Base-by-base conservation (phyloP, 176 grass and related monocot genomes). In the Cymbopogon citratus region DNA sequence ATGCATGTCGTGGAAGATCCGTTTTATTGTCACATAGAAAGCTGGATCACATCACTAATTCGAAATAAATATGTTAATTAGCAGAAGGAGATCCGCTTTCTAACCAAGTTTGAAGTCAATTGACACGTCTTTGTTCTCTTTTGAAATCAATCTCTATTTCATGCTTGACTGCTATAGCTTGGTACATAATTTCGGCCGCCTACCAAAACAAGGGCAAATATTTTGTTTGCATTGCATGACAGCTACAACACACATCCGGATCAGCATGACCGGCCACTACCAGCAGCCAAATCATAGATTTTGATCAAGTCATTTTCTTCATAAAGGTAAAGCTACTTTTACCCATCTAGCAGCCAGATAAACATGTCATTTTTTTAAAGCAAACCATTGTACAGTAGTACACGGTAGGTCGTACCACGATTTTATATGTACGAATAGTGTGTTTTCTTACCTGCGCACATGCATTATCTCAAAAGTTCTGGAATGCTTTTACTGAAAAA, bases 151-250 rank as follows among this genome's bases (percentile, higher is more conserved):
- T 40, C 48, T 7, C 15, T 71, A 59, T 29, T 15, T 13, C 5
- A 67, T 18, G 10, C 6, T 40, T 19, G 35, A 1, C 27, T n/a
- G n/a, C n/a, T n/a, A n/a, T n/a, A n/a, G 49, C 36, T 69, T 54
- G 49, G 49, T 54, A 54, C 49, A 44, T 26, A 41, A 77, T 63
- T 73, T 82, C 68, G 74, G 82, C 38, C 16, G 74, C 64, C 36
- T 45, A 56, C 36, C 31, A 60, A 76, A 65, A 14, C 11, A 9
- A 34, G 18, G 21, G 10, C 34, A 31, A 46, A 34, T 13, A 61
- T 71, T 77, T 60, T 19, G 36, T 9, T 36, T n/a, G n/a, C n/a
- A n/a, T n/a, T 24, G 12, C n/a, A 39, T 23, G 25, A 62, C 0
- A 34, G 29, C 64, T 14, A 84, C 63, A 36, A 8, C 62, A 34